phyloP scores from a whole-genome alignment of 495 filamentous ascomycete species.

The Chlorociboria aeruginascens region DNA sequence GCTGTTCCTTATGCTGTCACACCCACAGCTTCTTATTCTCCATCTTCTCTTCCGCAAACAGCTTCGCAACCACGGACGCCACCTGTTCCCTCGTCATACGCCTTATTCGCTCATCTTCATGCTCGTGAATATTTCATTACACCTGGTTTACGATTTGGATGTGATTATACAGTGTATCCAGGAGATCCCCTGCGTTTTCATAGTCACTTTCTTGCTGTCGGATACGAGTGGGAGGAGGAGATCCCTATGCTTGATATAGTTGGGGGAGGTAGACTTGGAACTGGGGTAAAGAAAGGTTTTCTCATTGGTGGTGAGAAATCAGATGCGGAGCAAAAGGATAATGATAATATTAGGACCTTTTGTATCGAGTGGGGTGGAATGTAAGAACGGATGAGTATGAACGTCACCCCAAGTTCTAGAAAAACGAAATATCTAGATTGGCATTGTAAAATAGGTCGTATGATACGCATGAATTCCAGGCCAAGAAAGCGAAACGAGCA shows the following conservation, averaged over 20 bases:
- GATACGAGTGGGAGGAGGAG: slow-evolving; percentile 75
- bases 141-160: slow-evolving; percentile 88
- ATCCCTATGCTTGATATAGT: slow-evolving; percentile 75
- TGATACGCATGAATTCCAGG: too few relatives aligned
- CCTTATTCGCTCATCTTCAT: slow-evolving; percentile 67
- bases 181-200: slow-evolving; percentile 93
- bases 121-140: slow-evolving; percentile 70
- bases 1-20: slow-evolving; percentile 18
- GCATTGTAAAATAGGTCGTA: too few relatives aligned
- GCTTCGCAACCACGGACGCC: slow-evolving; percentile 21
- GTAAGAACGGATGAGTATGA: slow-evolving; percentile 26
- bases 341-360: slow-evolving; percentile 46
- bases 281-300: slow-evolving; percentile 91
- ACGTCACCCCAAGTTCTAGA: too few relatives aligned
- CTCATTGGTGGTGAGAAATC: slow-evolving; percentile 58
- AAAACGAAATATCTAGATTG: too few relatives aligned
- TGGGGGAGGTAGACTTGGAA: slow-evolving; percentile 75
- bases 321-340: slow-evolving; percentile 17
- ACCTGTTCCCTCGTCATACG: slow-evolving; percentile 21
- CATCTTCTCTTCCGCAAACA: slow-evolving; percentile 11
- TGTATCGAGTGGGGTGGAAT: slow-evolving; percentile 79
- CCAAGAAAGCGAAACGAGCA: too few relatives aligned
- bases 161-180: slow-evolving; percentile 86
- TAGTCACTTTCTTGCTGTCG: slow-evolving; percentile 74
- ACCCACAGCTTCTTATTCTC: slow-evolving; percentile 10